Evolutionary conservation across 495 filamentous ascomycete species (phyloP), one percentile per base, ranked within the genome.

Genomic region (Penicillium cataractarum): DNA sequence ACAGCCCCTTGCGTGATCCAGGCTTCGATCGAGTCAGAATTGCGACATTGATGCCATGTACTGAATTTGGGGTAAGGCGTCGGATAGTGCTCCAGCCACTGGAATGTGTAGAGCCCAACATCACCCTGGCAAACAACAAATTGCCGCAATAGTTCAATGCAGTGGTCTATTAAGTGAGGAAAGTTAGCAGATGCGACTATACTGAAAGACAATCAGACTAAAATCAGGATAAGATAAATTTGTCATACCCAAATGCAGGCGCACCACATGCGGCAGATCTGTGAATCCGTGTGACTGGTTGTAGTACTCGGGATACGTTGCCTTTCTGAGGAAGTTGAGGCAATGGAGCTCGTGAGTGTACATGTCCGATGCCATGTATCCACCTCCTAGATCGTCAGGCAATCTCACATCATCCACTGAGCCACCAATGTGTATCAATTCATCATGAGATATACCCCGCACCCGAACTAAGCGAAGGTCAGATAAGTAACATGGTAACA

Each of bases 281-380:
- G 48, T 50, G 48, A 50, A 50, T 50, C 48, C 48, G 10, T 50
- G 48, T 50, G 48, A 50, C 48, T 50, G 48, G 27, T 50, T 50
- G 27, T 50, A 50, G 48, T 50, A 50, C 48, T 50, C 24, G 48
- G 48, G 48, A 50, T 50, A 50, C 6, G 48, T 50, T 50, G 48
- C 48, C 12, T 50, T 50, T 12, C 48, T 22, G 24, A 50, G 48
- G 9, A 50, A 50, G 24, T 50, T 50, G 48, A 50, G 48, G 48
- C 48, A 50, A 24, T 50, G 48, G 27, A 50, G 48, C 24, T 50
- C 48, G 29, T 50, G 48, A 31, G 48, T 50, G 15, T 50, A 50
- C 48, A 50, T 50, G 27, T 50, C 48, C 9, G 48, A 50, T 29
- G 48, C 48, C 48, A 50, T 50, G 48, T 50, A 50, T 17, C 48